A percentile compares a stretch with the other conserved stretches of the same genome.
Evolutionary conservation across 2,329 filamentous ascomycete genomes (phyloP).

Genomic region (Colletotrichum cordylinicola): DNA sequence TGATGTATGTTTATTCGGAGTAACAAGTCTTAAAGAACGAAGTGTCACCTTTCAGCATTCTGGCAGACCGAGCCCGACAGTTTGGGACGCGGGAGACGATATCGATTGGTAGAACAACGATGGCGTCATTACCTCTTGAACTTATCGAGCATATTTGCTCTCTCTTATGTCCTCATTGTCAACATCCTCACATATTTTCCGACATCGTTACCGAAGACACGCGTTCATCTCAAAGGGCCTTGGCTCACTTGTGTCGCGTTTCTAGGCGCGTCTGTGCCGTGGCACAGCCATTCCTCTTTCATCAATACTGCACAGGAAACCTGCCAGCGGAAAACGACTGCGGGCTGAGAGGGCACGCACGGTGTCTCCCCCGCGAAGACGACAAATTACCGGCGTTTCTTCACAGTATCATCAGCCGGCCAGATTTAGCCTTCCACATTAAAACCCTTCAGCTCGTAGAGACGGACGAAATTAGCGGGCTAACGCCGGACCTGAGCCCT

Average conservation of each 20-base stretch:
- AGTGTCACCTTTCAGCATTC: neutral
- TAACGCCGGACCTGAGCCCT: neutral
- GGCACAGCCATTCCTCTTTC: conserved; percentile 14
- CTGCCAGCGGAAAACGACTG: neutral
- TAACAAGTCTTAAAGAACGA: neutral
- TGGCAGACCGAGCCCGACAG: neutral
- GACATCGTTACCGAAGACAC: neutral
- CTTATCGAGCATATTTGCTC: conserved; percentile 10
- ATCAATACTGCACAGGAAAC: neutral
- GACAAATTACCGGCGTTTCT: neutral
- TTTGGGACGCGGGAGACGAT: neutral
- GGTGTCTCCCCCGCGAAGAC: neutral
- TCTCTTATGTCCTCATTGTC: conserved; percentile 2
- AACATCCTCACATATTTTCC: neutral
- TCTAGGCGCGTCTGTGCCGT: conserved; percentile 1
- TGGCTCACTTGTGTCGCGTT: neutral
- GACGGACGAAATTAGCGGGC: neutral
- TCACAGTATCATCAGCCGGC: neutral
- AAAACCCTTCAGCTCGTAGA: neutral
- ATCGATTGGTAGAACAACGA: neutral
- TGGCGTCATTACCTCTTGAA: conserved; percentile 6
- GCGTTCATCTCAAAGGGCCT: neutral
- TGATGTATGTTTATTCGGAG: neutral
- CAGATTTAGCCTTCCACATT: neutral
- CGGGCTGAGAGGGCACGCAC: neutral